Conservation (phyloP, 2,329 filamentous ascomycete species). For the Curvularia sp. region DNA sequence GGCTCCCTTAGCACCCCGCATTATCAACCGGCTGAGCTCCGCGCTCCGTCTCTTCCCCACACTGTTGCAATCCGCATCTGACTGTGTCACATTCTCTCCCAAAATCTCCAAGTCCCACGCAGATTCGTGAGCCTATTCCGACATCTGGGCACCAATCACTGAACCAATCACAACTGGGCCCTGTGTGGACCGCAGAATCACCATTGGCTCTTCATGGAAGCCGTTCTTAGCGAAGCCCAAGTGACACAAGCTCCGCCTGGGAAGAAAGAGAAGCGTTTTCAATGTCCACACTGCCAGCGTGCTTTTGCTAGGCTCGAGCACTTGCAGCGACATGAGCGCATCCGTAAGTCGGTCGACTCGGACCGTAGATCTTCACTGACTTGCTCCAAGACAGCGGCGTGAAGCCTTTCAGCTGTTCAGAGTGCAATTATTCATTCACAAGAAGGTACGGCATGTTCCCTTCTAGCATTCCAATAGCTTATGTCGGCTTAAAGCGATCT, state of each 20-base stretch:
- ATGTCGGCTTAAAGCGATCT: conserved; percentile 42
- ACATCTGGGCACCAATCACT: neutral
- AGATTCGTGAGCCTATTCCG: conserved; percentile 11
- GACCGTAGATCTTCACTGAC: conserved; percentile 18
- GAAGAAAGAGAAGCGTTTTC: conserved; percentile 49
- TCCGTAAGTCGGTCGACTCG: conserved; percentile 36
- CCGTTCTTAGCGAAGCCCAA: conserved; percentile 26
- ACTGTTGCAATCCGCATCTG: conserved; percentile 25
- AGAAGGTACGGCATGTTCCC: conserved; percentile 45
- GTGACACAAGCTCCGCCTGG: conserved; percentile 25
- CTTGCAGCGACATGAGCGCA: conserved; percentile 53
- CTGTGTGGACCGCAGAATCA: conserved; percentile 1
- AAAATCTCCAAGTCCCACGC: conserved; percentile 21
- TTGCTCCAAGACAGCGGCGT: conserved; percentile 47
- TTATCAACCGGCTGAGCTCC: conserved; percentile 19
- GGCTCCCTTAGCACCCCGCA: conserved; percentile 30
- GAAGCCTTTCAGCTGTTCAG: conserved; percentile 52
- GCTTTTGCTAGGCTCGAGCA: conserved; percentile 52
- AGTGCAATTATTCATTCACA: conserved; percentile 54
- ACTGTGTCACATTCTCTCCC: conserved; percentile 14
- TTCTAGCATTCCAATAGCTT: neutral
- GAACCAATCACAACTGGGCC: conserved; percentile 15
- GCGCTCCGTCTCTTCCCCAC: conserved; percentile 33
- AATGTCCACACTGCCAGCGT: conserved; percentile 44
- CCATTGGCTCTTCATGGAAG: conserved; percentile 30